phyloP scores from a whole-genome alignment of 257 asterid genomes.

The Voacanga thouarsii region DNA sequence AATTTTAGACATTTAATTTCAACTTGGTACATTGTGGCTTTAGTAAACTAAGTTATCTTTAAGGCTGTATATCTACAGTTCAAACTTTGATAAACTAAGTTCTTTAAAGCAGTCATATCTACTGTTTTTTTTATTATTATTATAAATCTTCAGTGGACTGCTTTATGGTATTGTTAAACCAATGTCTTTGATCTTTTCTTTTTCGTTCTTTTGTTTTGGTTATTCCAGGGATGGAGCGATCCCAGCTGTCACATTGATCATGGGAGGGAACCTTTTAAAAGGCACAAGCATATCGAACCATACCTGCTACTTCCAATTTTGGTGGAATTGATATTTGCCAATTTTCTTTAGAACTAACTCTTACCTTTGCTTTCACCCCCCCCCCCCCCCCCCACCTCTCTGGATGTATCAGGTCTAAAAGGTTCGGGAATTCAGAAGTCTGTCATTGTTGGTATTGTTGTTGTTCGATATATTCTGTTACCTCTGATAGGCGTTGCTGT shows the following conservation, averaged over 20 bases:
- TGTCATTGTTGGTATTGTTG: constrained; percentile 49
- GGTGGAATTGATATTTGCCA: background rate
- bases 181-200: background rate
- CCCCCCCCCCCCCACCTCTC: no score
- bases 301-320: background rate
- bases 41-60: no score
- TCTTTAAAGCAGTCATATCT: background rate
- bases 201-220: background rate
- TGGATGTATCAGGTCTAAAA: constrained; percentile 49
- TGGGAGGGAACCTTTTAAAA: constrained; percentile 82
- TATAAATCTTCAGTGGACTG: no score
- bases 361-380: background rate
- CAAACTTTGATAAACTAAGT: no score
- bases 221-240: constrained; percentile 83
- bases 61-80: background rate
- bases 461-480: constrained; percentile 57
- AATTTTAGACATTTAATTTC: background rate
- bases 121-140: background rate
- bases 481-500: constrained; percentile 68
- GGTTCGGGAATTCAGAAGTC: constrained; percentile 56
- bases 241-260: constrained; percentile 69
- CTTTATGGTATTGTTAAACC: background rate
- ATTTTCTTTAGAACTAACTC: background rate
- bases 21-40: background rate
- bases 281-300: constrained; percentile 2